Percentiles rank a stretch among this genome's conserved stretches.
Conservation (phyloP, 257 asterid species). For the Solanum chmielewskii region DNA sequence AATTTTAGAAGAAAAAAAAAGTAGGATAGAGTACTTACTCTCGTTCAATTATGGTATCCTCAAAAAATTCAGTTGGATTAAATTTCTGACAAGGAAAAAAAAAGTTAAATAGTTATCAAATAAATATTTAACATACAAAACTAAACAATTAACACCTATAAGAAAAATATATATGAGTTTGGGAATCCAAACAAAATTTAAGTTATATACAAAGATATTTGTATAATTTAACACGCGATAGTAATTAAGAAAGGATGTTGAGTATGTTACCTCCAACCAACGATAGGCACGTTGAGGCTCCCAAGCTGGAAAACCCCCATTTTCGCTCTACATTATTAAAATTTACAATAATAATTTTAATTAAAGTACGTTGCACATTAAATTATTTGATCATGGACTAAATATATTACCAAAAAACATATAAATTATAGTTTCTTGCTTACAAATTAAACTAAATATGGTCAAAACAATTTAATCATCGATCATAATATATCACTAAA, state of each 20-base stretch:
- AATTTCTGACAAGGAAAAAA: slow-evolving; percentile 21
- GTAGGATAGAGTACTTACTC: slow-evolving; percentile 23
- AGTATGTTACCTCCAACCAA: slow-evolving; percentile 39
- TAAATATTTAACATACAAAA: background rate
- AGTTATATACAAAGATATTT: background rate
- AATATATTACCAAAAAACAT: background rate
- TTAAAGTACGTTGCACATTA: background rate
- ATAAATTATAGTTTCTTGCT: background rate
- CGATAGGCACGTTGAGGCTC: slow-evolving; percentile 37
- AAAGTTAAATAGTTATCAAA: background rate
- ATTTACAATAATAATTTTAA: background rate
- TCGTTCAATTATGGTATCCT: slow-evolving; percentile 32
- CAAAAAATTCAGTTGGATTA: slow-evolving; percentile 43
- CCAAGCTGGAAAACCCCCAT: slow-evolving; percentile 54
- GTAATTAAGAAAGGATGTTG: background rate
- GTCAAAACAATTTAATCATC: background rate
- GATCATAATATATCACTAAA: background rate
- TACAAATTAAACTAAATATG: background rate
- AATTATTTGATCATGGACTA: background rate
- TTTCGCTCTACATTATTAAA: slow-evolving; percentile 14
- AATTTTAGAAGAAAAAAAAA: background rate
- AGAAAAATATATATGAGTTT: background rate
- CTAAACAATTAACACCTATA: background rate
- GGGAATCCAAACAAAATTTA: background rate
- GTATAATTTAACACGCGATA: background rate